Base-by-base conservation (phyloP, 345 rosid genomes). In the Bruguiera sexangula region DNA sequence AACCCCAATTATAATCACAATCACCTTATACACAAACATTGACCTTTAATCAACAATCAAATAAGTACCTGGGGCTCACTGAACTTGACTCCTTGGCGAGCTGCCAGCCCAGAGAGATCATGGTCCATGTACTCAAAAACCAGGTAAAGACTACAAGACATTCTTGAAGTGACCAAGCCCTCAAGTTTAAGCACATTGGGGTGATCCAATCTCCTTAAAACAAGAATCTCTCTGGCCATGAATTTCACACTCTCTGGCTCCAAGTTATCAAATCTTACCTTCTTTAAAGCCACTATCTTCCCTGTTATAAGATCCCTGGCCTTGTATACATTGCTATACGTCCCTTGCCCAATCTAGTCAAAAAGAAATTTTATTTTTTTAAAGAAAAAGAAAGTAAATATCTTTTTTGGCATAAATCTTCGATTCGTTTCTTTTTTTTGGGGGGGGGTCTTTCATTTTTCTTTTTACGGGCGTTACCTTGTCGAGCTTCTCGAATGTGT, bases 181-280 rank as follows among this genome's bases (percentile, higher is more conserved):
- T 91, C 83, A 36, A 94, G 90, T 87, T 89, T 94, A 48, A 94
- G 83, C 59, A 94, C 88, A 77, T 91, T 94, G 11, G 91, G 97
- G 77, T 94, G 98, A 56, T 94, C 85, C 18, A 94, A 79, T 52
- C 82, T 71, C 32, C 89, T 77, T 57, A 91, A 72, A 31, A 94
- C 86, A 73, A 91, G 89, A 80, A 94, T 94, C 85, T 94, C 98
- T 73, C 97, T 86, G 1, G 97, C 97, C 98, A 94, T 94, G 70
- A 94, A 94, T 65, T 83, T 91, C 39, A 94, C 91, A 81, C 96
- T 89, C 84, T 94, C 98, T 21, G 89, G 85, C 80, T 94, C 96
- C 68, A 88, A 84, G 82, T 88, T 88, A 71, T 94, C 98, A 74
- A 94, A 94, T 69, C 98, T 81, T 59, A 94, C 98, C 75, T 89